phyloP scores from a whole-genome alignment of 768 basidiomycete genomes.

The Boletus bicolor region DNA sequence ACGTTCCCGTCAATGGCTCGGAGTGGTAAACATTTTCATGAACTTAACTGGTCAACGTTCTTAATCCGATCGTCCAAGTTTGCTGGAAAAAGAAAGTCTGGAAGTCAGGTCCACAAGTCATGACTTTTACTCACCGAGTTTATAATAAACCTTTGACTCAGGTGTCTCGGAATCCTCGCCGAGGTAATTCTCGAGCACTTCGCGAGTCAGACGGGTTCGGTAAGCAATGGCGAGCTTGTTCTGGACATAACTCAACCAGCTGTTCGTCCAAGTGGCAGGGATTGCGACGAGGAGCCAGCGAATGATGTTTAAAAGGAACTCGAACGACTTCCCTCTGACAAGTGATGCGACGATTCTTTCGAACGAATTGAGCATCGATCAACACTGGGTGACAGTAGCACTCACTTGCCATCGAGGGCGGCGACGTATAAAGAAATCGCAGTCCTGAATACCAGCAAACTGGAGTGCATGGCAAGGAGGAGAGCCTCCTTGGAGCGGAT shows the following conservation, averaged over 20 bases:
- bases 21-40: neutral
- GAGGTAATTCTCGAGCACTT: constrained; percentile 82
- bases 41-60: constrained; percentile 84
- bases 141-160: constrained; percentile 89
- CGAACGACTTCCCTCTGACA: constrained; percentile 75
- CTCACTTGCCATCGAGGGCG: constrained; percentile 85
- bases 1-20: constrained; percentile 10
- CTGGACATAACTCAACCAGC: constrained; percentile 90
- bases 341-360: constrained; percentile 90
- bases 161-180: constrained; percentile 62
- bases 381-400: constrained; percentile 8
- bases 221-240: constrained; percentile 90
- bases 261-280: constrained; percentile 90
- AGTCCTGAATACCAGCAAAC: constrained; percentile 84
- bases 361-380: neutral
- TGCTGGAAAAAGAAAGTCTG: constrained; percentile 42
- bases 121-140: constrained; percentile 59
- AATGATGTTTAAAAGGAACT: constrained; percentile 82
- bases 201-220: constrained; percentile 78
- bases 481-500: constrained; percentile 83
- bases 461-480: constrained; percentile 84
- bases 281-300: constrained; percentile 91
- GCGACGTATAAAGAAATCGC: constrained; percentile 94
- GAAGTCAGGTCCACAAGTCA: neutral
- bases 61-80: constrained; percentile 95